Evolutionary conservation across 2,329 filamentous ascomycete species (phyloP).

Genomic region (Ceratocystiopsis minuta): DNA sequence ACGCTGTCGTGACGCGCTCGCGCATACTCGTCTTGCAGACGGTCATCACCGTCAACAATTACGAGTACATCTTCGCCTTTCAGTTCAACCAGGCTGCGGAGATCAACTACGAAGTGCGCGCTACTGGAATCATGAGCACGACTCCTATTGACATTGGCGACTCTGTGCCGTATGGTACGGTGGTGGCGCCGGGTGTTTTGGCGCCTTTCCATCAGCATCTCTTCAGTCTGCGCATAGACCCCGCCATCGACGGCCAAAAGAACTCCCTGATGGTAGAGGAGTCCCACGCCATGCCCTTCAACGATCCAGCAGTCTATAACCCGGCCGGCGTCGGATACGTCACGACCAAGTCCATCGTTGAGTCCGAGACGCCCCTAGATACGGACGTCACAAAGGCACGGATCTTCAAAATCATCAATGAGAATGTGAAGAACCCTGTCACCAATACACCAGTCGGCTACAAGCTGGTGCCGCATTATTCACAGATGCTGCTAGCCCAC

Average conservation of each 20-base stretch:
- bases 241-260: constrained; percentile 24
- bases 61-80: constrained; percentile 40
- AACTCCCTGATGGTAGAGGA: constrained; percentile 33
- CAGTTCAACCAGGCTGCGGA: constrained; percentile 43
- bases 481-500: constrained; percentile 24
- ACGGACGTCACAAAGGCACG: constrained; percentile 26
- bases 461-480: constrained; percentile 25
- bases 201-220: constrained; percentile 56
- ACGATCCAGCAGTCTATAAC: constrained; percentile 18
- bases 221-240: constrained; percentile 46
- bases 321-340: constrained; percentile 29
- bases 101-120: constrained; percentile 42
- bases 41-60: constrained; percentile 51
- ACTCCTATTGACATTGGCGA: constrained; percentile 38
- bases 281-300: constrained; percentile 23
- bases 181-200: constrained; percentile 43
- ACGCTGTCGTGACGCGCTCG: constrained; percentile 39
- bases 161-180: constrained; percentile 37
- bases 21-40: constrained; percentile 48
- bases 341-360: constrained; percentile 24
- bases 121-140: constrained; percentile 46
- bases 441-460: constrained; percentile 26
- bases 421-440: constrained; percentile 21
- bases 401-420: constrained; percentile 30
- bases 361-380: constrained; percentile 26